Conservation (phyloP, 768 basidiomycete species). For the Punctularia strigosozonata region DNA sequence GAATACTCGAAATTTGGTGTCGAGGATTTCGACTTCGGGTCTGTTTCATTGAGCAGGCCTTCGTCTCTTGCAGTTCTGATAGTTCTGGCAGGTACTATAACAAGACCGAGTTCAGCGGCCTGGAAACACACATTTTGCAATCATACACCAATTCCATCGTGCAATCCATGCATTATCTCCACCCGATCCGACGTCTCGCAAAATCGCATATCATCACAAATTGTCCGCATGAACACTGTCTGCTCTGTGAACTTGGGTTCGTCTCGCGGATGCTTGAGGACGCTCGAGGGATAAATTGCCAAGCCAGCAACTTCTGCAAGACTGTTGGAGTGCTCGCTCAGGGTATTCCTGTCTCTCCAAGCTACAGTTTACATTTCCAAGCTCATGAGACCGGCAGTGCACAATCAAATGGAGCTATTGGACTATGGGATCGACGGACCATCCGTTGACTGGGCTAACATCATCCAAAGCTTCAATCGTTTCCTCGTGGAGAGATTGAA, state of each 20-base stretch:
- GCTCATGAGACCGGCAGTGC: conserved; percentile 26
- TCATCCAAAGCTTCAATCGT: conserved; percentile 92
- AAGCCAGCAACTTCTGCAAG: conserved; percentile 94
- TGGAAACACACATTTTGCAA: conserved; percentile 95
- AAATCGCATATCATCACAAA: conserved; percentile 87
- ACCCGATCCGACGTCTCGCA: conserved; percentile 69
- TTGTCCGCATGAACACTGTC: conserved; percentile 84
- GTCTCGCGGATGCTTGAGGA: conserved; percentile 93
- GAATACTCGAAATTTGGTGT: conserved; percentile 98
- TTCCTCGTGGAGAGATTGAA: conserved; percentile 83
- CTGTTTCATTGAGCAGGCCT: conserved; percentile 1
- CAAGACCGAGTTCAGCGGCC: conserved; percentile 76
- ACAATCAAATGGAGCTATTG: conserved; percentile 77
- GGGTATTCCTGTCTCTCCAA: conserved; percentile 31
- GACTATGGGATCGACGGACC: conserved; percentile 73
- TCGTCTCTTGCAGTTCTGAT: neutral
- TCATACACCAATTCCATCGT: conserved; percentile 91
- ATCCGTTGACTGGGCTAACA: conserved; percentile 71
- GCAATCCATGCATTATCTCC: conserved; percentile 81
- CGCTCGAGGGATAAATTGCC: conserved; percentile 87
- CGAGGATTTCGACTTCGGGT: conserved; percentile 98
- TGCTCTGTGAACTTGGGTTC: conserved; percentile 92
- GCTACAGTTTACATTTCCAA: conserved; percentile 6
- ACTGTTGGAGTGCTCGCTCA: conserved; percentile 84
- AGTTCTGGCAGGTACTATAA: conserved; percentile 86